Evolutionary conservation across 257 asterid species (phyloP).

Genomic region (Lycium barbarum): DNA sequence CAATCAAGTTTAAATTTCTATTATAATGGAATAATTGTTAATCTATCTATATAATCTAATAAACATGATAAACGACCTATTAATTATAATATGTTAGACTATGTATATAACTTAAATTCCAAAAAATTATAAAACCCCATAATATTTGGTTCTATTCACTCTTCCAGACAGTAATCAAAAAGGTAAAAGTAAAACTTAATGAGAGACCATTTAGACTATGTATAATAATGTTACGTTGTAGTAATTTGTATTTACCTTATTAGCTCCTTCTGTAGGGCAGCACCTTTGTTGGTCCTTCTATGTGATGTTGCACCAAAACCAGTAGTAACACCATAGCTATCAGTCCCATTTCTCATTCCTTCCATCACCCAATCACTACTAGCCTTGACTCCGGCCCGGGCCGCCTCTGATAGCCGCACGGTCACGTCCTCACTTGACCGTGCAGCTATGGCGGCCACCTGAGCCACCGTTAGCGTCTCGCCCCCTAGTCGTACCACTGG

Average conservation of each 20-base stretch:
- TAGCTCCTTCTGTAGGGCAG: constrained; percentile 52
- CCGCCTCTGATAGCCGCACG: constrained; percentile 50
- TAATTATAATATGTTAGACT: no score
- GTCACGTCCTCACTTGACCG: constrained; percentile 13
- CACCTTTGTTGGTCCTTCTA: constrained; percentile 50
- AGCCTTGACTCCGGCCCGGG: constrained; percentile 49
- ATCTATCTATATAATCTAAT: no score
- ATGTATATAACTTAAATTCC: not conserved
- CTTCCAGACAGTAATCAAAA: not conserved
- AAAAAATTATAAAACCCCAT: not conserved
- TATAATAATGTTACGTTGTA: not conserved
- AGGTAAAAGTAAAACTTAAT: not conserved
- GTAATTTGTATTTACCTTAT: constrained; percentile 39
- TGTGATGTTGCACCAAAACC: constrained; percentile 58
- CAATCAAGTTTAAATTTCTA: no score
- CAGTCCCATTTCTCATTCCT: constrained; percentile 46
- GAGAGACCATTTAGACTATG: not conserved
- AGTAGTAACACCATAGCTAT: constrained; percentile 54
- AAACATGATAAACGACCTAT: no score
- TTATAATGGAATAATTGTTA: no score
- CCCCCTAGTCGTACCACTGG: constrained; percentile 46
- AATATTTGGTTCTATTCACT: not conserved
- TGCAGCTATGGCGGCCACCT: constrained; percentile 51
- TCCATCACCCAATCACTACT: constrained; percentile 57
- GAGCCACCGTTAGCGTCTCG: constrained; percentile 46